Conservation (phyloP, 257 asterid species). For the Solanum sejunctum region DNA sequence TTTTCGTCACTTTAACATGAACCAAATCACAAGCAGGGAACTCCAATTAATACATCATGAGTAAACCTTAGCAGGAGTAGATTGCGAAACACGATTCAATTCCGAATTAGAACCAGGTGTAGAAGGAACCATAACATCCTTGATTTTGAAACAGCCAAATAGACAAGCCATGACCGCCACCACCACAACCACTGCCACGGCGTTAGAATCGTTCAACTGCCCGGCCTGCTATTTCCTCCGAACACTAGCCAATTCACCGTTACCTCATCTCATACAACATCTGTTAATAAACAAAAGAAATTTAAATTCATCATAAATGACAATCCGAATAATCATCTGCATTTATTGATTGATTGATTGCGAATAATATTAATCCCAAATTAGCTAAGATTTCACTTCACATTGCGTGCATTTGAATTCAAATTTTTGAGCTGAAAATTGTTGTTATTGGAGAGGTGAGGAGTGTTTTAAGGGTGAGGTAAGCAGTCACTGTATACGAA, state of each 20-base stretch:
- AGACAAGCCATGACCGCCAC: conserved; percentile 52
- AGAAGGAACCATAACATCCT: not conserved
- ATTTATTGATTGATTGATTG: not conserved
- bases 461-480: not conserved
- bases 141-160: conserved; percentile 53
- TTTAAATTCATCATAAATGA: not conserved
- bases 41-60: not conserved
- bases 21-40: not conserved
- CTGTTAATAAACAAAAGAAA: not conserved
- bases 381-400: not conserved
- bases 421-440: not conserved
- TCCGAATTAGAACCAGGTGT: not conserved
- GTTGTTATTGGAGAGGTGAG: not conserved
- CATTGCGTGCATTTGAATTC: not conserved
- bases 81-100: not conserved
- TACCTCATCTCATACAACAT: not conserved
- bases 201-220: not conserved
- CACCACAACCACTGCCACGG: not conserved
- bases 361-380: not conserved
- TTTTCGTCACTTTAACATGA: too few relatives aligned
- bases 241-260: not conserved
- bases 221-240: not conserved
- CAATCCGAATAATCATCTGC: not conserved
- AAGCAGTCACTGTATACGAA: not conserved
- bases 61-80: not conserved